Evolutionary conservation across 176 grass and related monocot genomes (phyloP).

Genomic region (Musa troglodytarum): DNA sequence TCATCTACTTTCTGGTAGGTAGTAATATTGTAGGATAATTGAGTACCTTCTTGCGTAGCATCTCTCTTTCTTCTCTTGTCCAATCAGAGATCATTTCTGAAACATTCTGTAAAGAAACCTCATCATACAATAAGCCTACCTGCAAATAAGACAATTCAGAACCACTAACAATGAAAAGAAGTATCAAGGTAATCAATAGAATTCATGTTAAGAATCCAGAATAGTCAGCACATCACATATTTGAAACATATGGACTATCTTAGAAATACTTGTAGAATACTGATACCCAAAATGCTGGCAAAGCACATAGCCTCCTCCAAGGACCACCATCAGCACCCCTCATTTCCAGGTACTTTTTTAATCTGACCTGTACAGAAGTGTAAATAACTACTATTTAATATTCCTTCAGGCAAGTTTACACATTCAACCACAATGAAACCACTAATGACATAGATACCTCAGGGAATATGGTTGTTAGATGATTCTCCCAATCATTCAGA

Average conservation of each 20-base stretch:
- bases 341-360: constrained; percentile 99
- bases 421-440: not conserved
- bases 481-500: constrained; percentile 98
- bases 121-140: constrained; percentile 88
- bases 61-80: constrained; percentile 88
- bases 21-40: not conserved
- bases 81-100: constrained; percentile 85
- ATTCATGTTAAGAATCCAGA: not conserved
- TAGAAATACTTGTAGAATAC: not conserved
- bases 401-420: not conserved
- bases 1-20: not conserved
- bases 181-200: not conserved
- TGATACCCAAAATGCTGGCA: constrained; percentile 93
- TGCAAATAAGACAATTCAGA: constrained; percentile 22
- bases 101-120: constrained; percentile 76
- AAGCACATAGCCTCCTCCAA: constrained; percentile 91
- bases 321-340: constrained; percentile 96
- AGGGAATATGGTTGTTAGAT: constrained; percentile 99
- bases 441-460: constrained; percentile 42
- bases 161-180: not conserved
- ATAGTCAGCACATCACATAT: not conserved
- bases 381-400: constrained; percentile 13
- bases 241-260: not conserved
- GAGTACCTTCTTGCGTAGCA: constrained; percentile 69
- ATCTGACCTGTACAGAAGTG: constrained; percentile 63